phyloP scores from a whole-genome alignment of 2,329 filamentous ascomycete genomes.

The Talaromyces sp. region DNA sequence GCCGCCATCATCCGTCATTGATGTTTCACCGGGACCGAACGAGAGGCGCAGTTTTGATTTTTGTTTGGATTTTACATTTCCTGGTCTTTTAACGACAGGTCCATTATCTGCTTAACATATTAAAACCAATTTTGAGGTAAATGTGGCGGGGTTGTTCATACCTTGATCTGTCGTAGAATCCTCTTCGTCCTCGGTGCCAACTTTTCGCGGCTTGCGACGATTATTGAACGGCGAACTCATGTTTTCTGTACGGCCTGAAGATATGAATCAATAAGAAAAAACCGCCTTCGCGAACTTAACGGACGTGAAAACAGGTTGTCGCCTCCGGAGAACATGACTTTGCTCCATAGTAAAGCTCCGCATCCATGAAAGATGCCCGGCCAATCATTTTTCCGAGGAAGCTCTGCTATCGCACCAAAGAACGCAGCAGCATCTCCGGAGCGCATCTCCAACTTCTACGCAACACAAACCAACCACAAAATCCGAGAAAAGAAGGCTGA shows the following conservation, averaged over 20 bases:
- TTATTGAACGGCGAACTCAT: constrained; percentile 58
- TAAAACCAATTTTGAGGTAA: not conserved
- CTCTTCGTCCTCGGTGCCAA: constrained; percentile 63
- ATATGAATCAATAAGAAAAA: not conserved
- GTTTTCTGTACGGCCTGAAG: constrained; percentile 6
- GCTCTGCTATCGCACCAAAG: constrained; percentile 24
- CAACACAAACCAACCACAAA: constrained; percentile 26
- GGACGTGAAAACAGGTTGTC: not conserved
- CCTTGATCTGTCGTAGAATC: constrained; percentile 37
- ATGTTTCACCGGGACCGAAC: constrained; percentile 63
- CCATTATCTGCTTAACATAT: constrained; percentile 36
- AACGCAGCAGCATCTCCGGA: constrained; percentile 1
- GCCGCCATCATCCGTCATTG: constrained; percentile 53
- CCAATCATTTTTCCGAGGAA: constrained; percentile 35
- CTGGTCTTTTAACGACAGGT: constrained; percentile 55
- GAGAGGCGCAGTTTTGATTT: constrained; percentile 73
- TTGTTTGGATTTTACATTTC: constrained; percentile 55
- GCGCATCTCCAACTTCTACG: constrained; percentile 1
- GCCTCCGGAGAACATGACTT: not conserved
- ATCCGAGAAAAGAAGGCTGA: constrained; percentile 21
- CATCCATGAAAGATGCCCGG: constrained; percentile 27
- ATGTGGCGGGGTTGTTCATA: constrained; percentile 31
- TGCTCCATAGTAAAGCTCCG: constrained; percentile 4
- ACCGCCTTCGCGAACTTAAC: no score
- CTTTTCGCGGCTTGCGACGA: constrained; percentile 69